Base-by-base conservation (phyloP, 345 rosid species). In the Zanthoxylum bungeanum region DNA sequence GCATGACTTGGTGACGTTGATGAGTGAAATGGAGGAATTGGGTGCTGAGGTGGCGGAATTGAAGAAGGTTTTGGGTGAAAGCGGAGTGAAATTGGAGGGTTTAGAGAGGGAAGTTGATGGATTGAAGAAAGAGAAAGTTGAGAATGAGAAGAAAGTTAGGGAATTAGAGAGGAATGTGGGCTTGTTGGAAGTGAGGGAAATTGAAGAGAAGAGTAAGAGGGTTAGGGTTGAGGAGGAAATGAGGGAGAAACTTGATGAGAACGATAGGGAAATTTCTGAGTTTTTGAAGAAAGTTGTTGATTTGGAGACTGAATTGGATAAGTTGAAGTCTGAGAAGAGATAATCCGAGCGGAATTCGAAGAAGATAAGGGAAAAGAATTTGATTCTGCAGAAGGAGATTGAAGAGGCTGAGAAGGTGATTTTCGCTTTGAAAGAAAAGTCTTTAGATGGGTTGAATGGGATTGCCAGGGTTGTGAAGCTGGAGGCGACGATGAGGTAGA, bases 261-360 rank as follows among this genome's bases (percentile, higher is more conserved):
- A 80, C 68, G 89, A 87, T 77, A 28, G 87, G 66, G 42, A 85
- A 88, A 77, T 77, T 73, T n/a, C n/a, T 0, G 97, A 88, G 60
- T 68, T 57, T 40, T 92, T 88, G 59, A 85, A 69, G 84, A 90
- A 61, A 42, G 70, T 84, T 0, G 76, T 58, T 30, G 85, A 68
- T 7, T 75, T 88, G 82, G 88, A 81, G 78, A 33, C 75, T 0
- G 83, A 87, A 40, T 64, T 89, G 74, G 80, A 51, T 73, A 82
- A 52, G 31, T 70, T 64, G 7, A 82, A 76, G 60, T 74, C 73
- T 57, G 89, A 75, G 81, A 78, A 70, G 81, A 80, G 88, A 82
- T 60, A 79, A 66, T 24, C 76, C 64, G 66, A 81, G 72, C 81
- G 81, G 82, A n/a, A n/a, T n/a, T n/a, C n/a, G n/a, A n/a, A n/a